phyloP scores from a whole-genome alignment of 2,329 filamentous ascomycete genomes.

The Lachnellula willkommii region DNA sequence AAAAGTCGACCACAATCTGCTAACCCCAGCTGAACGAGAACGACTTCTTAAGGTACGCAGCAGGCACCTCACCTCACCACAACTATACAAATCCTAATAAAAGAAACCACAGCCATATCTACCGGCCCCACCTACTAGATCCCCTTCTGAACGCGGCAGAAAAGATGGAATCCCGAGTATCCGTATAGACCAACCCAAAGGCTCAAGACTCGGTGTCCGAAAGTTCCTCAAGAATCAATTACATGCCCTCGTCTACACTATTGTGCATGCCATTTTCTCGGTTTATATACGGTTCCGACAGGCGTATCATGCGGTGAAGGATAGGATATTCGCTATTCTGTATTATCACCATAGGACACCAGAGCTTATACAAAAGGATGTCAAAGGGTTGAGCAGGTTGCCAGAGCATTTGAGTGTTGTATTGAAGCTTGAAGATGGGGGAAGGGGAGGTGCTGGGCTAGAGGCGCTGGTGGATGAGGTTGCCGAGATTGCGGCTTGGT shows the following conservation, averaged over 20 bases:
- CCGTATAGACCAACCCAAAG: slow-evolving; percentile 24
- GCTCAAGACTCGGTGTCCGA: slow-evolving; percentile 49
- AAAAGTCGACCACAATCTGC: slow-evolving; percentile 36
- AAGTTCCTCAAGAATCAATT: slow-evolving; percentile 58
- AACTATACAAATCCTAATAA: slow-evolving; percentile 13
- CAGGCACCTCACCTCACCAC: slow-evolving; percentile 1
- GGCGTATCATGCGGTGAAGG: slow-evolving; percentile 70
- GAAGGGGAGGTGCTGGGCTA: slow-evolving; percentile 65
- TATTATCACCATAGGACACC: slow-evolving; percentile 96
- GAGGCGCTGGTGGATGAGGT: slow-evolving; percentile 85
- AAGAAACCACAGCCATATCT: slow-evolving; percentile 28
- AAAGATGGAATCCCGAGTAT: slow-evolving; percentile 23
- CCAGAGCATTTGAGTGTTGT: slow-evolving; percentile 87
- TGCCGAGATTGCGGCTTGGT: slow-evolving; percentile 90
- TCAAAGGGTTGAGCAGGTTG: slow-evolving; percentile 65
- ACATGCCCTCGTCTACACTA: slow-evolving; percentile 60
- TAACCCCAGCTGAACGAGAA: slow-evolving; percentile 41
- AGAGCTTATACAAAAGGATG: slow-evolving; percentile 83
- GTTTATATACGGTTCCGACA: slow-evolving; percentile 79
- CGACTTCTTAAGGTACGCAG: slow-evolving; percentile 41
- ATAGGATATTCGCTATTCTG: slow-evolving; percentile 73
- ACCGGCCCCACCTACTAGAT: slow-evolving; percentile 24
- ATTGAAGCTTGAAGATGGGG: slow-evolving; percentile 65
- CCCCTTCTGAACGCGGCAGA: slow-evolving; percentile 20
- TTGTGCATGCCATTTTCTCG: slow-evolving; percentile 78